Percentiles rank a stretch among this genome's conserved stretches.
phyloP scores from a whole-genome alignment of 306 rosid genomes.

The Prunus mongolica region DNA sequence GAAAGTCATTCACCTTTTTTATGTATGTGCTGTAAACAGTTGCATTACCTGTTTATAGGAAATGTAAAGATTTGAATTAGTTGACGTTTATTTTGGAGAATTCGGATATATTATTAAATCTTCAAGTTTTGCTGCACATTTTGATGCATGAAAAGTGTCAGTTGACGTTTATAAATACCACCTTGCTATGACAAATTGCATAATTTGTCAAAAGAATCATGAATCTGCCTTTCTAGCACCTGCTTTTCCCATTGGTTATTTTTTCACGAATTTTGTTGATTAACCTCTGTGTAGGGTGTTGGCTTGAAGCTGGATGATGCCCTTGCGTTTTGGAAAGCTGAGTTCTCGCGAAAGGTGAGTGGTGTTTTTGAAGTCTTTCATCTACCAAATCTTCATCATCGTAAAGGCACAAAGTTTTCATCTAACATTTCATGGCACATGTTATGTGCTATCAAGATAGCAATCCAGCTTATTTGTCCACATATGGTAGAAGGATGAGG shows the following conservation, averaged over 20 bases:
- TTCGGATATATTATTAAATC: background rate
- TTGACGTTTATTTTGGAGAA: background rate
- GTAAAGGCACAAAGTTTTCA: background rate
- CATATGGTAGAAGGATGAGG: background rate
- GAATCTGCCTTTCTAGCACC: background rate
- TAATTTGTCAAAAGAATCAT: background rate
- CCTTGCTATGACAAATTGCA: background rate
- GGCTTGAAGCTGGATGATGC: constrained; percentile 95
- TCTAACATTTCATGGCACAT: background rate
- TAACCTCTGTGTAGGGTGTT: constrained; percentile 61
- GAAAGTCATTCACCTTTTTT: background rate
- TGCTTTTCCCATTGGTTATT: no score
- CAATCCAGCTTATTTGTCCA: background rate
- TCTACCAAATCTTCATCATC: constrained; percentile 1
- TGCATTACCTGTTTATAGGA: background rate
- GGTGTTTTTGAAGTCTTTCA: constrained; percentile 12
- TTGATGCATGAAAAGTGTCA: background rate
- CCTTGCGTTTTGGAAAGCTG: constrained; percentile 90
- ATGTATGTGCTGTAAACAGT: background rate
- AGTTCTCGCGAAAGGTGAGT: constrained; percentile 80
- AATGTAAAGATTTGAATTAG: no score
- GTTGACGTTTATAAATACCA: background rate
- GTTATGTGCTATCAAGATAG: background rate
- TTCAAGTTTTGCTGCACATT: background rate
- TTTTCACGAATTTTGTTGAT: background rate